Conservation (phyloP, 352 stramenopile genomes). For the Globisporangium nunn region DNA sequence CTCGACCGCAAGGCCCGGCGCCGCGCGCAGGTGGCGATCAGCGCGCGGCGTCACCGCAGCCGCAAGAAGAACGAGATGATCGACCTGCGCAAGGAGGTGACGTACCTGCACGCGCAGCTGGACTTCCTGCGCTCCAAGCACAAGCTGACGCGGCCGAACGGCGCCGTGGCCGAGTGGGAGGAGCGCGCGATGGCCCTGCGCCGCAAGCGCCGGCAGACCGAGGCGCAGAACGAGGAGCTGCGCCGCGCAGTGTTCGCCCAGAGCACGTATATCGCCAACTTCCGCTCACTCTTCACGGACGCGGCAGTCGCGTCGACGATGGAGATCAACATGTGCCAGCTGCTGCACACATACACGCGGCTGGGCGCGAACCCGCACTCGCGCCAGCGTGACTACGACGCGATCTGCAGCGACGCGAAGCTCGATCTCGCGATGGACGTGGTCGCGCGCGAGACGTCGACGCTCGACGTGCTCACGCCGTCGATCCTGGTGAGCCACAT, state of each 20-base stretch:
- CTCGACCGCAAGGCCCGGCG: constrained; percentile 22
- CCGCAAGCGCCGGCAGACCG: constrained; percentile 22
- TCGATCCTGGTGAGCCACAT: constrained; percentile 32
- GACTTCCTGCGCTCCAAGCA: constrained; percentile 25
- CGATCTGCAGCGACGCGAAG: constrained; percentile 36
- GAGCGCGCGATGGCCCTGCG: constrained; percentile 24
- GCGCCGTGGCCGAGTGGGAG: constrained; percentile 20
- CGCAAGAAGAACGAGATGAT: constrained; percentile 44
- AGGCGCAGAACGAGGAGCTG: constrained; percentile 44
- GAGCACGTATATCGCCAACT: constrained; percentile 29
- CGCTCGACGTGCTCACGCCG: constrained; percentile 24
- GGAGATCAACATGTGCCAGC: constrained; percentile 40
- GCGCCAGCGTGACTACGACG: constrained; percentile 36
- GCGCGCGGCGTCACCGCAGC: constrained; percentile 29
- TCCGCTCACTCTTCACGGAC: constrained; percentile 30
- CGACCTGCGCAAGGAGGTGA: constrained; percentile 27
- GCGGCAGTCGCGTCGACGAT: constrained; percentile 11
- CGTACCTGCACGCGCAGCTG: constrained; percentile 24
- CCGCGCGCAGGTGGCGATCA: constrained; percentile 26
- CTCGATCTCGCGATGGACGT: constrained; percentile 44
- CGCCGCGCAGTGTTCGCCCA: constrained; percentile 41
- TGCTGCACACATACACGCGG: constrained; percentile 53
- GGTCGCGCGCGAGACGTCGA: constrained; percentile 37
- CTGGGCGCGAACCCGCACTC: constrained; percentile 27
- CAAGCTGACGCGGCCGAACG: constrained; percentile 18